Percentiles rank a stretch among this genome's conserved stretches.
Conservation (phyloP, 495 filamentous ascomycete species). For the Hapsidospora chrysogenum region DNA sequence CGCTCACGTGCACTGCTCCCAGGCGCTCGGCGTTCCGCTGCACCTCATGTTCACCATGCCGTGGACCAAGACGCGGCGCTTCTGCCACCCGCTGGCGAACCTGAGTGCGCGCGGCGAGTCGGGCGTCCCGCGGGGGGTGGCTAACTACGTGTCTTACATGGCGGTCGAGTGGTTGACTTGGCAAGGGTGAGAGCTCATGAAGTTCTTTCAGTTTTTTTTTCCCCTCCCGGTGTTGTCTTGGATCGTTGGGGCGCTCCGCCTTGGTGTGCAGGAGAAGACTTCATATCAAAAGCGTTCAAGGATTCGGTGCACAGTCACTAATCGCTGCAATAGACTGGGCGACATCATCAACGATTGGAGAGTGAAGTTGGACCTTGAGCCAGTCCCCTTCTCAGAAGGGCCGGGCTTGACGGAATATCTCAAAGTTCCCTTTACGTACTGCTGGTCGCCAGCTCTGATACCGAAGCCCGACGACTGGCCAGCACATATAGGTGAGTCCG, state of each 20-base stretch:
- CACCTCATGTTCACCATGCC: slow-evolving; percentile 60
- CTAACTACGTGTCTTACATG: slow-evolving; percentile 42
- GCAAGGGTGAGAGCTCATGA: slow-evolving; percentile 52
- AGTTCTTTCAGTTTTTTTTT: slow-evolving; percentile 4
- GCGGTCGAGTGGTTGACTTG: slow-evolving; percentile 50
- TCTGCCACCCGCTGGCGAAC: slow-evolving; percentile 40
- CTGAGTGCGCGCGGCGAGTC: slow-evolving; percentile 26
- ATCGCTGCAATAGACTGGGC: slow-evolving; percentile 25
- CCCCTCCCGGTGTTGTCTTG: no score
- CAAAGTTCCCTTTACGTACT: slow-evolving; percentile 45
- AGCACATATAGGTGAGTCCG: slow-evolving; percentile 22
- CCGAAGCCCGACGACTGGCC: slow-evolving; percentile 47
- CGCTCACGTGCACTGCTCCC: slow-evolving; percentile 46
- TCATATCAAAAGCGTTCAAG: not conserved
- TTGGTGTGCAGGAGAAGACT: slow-evolving; percentile 2
- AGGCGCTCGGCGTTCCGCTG: slow-evolving; percentile 41
- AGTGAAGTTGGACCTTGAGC: slow-evolving; percentile 8
- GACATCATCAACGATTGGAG: slow-evolving; percentile 43
- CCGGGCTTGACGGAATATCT: slow-evolving; percentile 15
- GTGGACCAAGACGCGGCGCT: slow-evolving; percentile 37
- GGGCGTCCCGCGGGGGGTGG: slow-evolving; percentile 26
- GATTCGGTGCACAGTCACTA: not conserved
- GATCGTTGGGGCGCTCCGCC: no score
- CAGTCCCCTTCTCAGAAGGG: not conserved
- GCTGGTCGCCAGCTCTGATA: slow-evolving; percentile 46